Evolutionary conservation across 2,329 filamentous ascomycete genomes (phyloP), one percentile per base, ranked within the genome.

Genomic region (Kalmusia sp.): DNA sequence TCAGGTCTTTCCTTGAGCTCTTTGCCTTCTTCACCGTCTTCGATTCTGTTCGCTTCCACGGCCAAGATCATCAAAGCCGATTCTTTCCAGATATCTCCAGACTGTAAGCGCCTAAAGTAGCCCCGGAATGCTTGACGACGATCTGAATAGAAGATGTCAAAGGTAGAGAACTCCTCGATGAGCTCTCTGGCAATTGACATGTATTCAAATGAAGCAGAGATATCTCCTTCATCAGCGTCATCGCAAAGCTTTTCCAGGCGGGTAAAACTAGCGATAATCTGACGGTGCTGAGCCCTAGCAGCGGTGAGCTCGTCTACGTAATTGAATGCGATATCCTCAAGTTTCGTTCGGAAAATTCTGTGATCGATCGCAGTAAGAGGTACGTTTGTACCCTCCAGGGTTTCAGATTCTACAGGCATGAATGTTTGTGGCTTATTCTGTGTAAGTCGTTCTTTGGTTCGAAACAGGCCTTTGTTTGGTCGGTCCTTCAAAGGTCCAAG

Each of bases 111-210:
- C 31, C 71, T 60, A 48, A 74, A 72, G 48, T 78, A 71, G 17
- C 69, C 68, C 24, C 47, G 61, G 43, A 76, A 72, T 28, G 64
- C 79, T 73, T 64, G 79, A 72, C 62, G 80, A 21, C 59, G 83
- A 76, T 63, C 80, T 58, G 45, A 69, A 65, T 84, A 88, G 68
- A 88, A 86, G 3, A 81, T 75, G 44, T 82, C 80, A 55, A 86
- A 86, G 8, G 80, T 80, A 6, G 82, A 78, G 62, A 88, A 89
- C 52, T 86, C 84, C 48, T 84, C 80, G 35, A 87, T 75, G 52
- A 88, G 75, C 52, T 80, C 79, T 55, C 82, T 78, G 0, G 84
- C 84, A 54, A 83, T 82, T 43, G 85, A 82, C 12, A 87, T 75
- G 79, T 84, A 87, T 44, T 84, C 80, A 33, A 81, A 77, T 6